phyloP scores from a whole-genome alignment of 129 eudicot species.

The Glebionis coronaria region DNA sequence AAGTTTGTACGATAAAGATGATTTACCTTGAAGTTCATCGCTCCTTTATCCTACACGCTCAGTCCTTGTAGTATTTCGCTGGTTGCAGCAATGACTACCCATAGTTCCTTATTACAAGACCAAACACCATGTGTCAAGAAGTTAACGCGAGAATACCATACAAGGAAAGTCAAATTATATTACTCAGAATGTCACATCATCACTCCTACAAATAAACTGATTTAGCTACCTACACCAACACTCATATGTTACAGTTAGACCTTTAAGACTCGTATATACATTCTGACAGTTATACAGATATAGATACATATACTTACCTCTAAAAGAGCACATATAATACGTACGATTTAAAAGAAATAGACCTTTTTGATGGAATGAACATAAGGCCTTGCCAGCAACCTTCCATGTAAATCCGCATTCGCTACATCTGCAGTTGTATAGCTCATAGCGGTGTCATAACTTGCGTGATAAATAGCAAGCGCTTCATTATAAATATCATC shows the following conservation, averaged over 20 bases:
- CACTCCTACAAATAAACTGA: conserved; percentile 19
- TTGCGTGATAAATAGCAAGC: conserved; percentile 48
- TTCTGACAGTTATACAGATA: background rate
- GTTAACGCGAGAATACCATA: too few species aligned
- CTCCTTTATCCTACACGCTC: too few species aligned
- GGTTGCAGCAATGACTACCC: too few species aligned
- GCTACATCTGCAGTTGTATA: conserved; percentile 3
- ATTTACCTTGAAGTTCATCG: too few species aligned
- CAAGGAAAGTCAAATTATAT: background rate
- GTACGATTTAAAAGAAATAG: conserved; percentile 18
- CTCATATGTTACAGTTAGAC: conserved; percentile 8
- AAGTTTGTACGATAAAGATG: too few species aligned
- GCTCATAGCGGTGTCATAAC: conserved; percentile 43
- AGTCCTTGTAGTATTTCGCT: too few species aligned
- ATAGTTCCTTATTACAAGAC: too few species aligned
- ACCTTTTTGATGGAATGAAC: conserved; percentile 30
- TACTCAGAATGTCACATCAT: background rate
- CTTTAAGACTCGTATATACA: background rate
- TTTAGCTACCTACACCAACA: conserved; percentile 17
- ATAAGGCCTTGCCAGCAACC: conserved; percentile 75
- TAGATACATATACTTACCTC: conserved; percentile 1
- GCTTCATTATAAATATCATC: conserved; percentile 53
- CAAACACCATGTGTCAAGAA: too few species aligned
- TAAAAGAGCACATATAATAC: conserved; percentile 27
- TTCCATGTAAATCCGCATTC: conserved; percentile 79